Evolutionary conservation across 2,329 filamentous ascomycete species (phyloP).

Genomic region (Basipetospora sp.): DNA sequence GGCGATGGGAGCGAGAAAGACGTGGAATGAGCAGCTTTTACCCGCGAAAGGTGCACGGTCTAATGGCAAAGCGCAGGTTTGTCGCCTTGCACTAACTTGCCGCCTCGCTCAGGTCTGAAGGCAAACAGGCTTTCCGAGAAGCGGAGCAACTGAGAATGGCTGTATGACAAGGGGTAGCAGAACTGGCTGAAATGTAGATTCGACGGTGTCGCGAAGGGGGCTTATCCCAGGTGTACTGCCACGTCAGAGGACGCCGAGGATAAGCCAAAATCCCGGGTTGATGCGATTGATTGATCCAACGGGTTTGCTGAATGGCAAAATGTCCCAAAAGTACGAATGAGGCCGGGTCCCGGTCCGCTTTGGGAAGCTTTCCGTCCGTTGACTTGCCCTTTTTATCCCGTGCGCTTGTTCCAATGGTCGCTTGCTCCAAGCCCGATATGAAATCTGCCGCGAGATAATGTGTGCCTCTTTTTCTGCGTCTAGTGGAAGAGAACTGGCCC

Average conservation of each 20-base stretch:
- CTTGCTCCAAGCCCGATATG: conserved; percentile 1
- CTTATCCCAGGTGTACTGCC: neutral
- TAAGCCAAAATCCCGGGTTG: conserved; percentile 1
- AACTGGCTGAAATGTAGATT: no score
- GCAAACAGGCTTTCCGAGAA: neutral
- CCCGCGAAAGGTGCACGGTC: no score
- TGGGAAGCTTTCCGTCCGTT: conserved; percentile 4
- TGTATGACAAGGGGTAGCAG: no score
- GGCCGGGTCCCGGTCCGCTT: conserved; percentile 1
- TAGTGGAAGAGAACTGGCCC: no score
- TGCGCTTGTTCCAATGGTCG: conserved; percentile 1
- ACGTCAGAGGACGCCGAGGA: conserved; percentile 3
- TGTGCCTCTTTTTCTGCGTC: neutral
- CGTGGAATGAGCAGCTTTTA: no score
- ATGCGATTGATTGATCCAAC: neutral
- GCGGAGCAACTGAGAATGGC: neutral
- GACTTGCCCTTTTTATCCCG: conserved; percentile 6
- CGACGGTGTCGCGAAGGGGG: no score
- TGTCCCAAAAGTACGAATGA: conserved; percentile 1
- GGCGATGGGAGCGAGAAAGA: neutral
- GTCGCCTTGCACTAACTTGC: no score
- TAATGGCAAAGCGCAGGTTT: no score
- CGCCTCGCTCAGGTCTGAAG: no score
- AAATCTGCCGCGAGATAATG: conserved; percentile 6
- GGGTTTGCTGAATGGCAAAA: neutral